Percentiles rank a stretch among this genome's conserved stretches.
phyloP scores from a whole-genome alignment of 2,329 filamentous ascomycete genomes.

The Paraphoma sp. region DNA sequence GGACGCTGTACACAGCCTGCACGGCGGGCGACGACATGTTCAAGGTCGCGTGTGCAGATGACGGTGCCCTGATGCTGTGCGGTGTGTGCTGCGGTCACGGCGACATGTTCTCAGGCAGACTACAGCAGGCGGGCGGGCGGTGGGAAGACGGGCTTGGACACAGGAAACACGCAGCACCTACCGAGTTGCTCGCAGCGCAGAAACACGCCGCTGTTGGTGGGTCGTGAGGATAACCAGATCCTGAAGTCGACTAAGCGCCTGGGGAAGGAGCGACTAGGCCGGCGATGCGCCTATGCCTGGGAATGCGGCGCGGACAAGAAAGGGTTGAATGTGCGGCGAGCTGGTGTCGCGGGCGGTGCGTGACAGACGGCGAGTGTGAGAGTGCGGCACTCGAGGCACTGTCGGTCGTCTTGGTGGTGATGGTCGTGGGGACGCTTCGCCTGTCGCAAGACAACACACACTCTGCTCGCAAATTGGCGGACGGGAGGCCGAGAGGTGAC shows the following conservation, averaged over 20 bases:
- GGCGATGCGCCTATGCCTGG: constrained; percentile 41
- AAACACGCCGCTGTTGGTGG: constrained; percentile 30
- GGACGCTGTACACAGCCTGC: constrained; percentile 6
- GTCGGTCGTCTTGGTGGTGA: background rate
- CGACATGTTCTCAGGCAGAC: constrained; percentile 6
- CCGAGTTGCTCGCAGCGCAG: constrained; percentile 37
- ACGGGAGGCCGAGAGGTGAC: constrained; percentile 1
- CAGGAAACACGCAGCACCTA: constrained; percentile 34
- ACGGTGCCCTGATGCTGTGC: constrained; percentile 10
- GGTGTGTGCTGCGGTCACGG: background rate
- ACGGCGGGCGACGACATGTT: constrained; percentile 11
- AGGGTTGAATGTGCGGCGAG: constrained; percentile 19
- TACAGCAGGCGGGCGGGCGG: constrained; percentile 5
- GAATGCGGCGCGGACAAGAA: constrained; percentile 29
- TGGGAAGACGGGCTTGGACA: constrained; percentile 16
- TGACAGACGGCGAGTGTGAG: constrained; percentile 6
- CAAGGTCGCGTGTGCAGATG: constrained; percentile 15
- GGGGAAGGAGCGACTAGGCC: constrained; percentile 46
- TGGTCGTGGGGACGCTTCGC: background rate
- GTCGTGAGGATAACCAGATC: constrained; percentile 52
- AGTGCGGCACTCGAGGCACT: background rate
- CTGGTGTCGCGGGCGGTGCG: background rate
- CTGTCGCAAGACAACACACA: background rate
- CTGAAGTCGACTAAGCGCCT: constrained; percentile 47
- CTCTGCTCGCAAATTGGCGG: background rate